Evolutionary conservation across 805 yeast species (phyloP), one percentile per base, ranked within the genome.

Genomic region (Starmerella asiatica): DNA sequence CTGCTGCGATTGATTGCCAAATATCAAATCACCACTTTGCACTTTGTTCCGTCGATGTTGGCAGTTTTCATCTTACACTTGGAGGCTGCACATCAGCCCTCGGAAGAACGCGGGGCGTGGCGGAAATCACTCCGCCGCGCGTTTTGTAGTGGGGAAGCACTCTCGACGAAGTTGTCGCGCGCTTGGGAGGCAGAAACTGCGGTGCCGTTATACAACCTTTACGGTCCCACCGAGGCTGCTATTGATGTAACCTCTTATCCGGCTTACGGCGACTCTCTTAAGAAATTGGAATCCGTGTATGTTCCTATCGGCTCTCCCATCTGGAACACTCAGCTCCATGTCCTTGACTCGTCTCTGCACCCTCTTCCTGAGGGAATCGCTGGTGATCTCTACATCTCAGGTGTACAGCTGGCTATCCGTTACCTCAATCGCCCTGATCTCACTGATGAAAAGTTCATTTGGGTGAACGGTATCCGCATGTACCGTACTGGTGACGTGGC

Each of bases 401-500:
- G 60, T 2, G 36, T 40, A 15, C 53, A 54, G 27, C 56, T 56
- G 3, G 60, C 57, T 9, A 17, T 29, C 12, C 57, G 60, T 1
- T 56, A 56, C 35, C 32, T 55, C 8, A 47, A 51, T 26, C 44
- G 46, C 2, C 48, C 45, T 1, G 53, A 48, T 8, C 45, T 44
- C 2, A 56, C 58, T 1, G 34, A 40, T 1, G 38, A 38, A 17
- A 20, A 37, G 5, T 56, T 56, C 31, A 23, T 40, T 18, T 32
- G 32, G 2, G n/a, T 9, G 1, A 21, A 45, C 3, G 42, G 42
- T 6, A 39, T 24, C 19, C 38, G 47, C 2, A 28, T 50, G 38
- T 56, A 56, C 32, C 38, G 49, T 2, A 55, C 59, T 2, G 59
- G 59, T 4, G 60, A 56, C 35, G 32, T 54, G 8, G 60, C 48